phyloP scores from a whole-genome alignment of 345 rosid species.

The Carallia brachiata region DNA sequence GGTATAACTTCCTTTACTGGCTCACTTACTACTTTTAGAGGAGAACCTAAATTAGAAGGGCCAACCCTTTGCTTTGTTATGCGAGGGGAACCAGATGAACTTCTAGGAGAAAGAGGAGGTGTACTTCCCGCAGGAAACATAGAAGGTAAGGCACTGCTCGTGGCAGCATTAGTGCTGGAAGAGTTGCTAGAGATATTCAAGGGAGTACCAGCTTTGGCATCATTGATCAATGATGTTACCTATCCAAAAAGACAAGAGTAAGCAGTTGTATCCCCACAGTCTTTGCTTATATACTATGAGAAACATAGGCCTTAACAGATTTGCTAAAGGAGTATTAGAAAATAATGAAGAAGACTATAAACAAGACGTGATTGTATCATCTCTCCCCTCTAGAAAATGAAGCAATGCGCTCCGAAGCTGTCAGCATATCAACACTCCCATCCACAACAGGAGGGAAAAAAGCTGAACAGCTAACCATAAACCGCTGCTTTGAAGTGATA shows the following conservation, averaged over 20 bases:
- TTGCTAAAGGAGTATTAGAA: not conserved
- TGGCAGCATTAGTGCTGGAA: constrained; percentile 49
- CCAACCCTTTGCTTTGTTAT: constrained; percentile 70
- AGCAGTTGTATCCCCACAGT: constrained; percentile 8
- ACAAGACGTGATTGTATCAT: not conserved
- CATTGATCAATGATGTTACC: constrained; percentile 73
- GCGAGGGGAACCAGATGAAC: constrained; percentile 87
- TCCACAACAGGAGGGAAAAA: not conserved
- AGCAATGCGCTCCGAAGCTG: not conserved
- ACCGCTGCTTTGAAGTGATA: not conserved
- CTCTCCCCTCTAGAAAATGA: not conserved
- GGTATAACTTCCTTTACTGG: constrained; percentile 84
- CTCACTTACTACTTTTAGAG: constrained; percentile 74
- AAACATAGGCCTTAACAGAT: not conserved
- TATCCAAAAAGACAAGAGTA: constrained; percentile 19
- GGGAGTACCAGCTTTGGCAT: constrained; percentile 77
- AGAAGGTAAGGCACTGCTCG: constrained; percentile 74
- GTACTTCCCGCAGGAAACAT: constrained; percentile 95
- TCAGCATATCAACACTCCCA: not conserved
- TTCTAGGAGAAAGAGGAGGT: constrained; percentile 97
- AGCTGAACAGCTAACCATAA: not conserved
- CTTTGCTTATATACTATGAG: not conserved
- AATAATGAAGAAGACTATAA: not conserved
- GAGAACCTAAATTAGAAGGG: constrained; percentile 84
- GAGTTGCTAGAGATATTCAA: constrained; percentile 66